phyloP scores from a whole-genome alignment of 148 eudicot species.

The Vaccinium darrowii region DNA sequence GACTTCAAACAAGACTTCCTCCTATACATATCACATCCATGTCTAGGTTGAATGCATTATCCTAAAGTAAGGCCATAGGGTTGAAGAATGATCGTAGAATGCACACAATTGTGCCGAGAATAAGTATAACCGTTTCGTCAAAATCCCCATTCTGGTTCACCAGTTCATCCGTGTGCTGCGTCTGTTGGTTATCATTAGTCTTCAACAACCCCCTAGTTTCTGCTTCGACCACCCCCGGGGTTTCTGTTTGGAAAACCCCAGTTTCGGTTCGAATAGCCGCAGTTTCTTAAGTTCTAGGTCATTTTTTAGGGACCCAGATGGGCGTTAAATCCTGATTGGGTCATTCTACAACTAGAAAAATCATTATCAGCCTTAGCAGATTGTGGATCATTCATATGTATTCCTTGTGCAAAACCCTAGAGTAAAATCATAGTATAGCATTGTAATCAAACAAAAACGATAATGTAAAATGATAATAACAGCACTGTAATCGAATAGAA shows the following conservation, averaged over 20 bases:
- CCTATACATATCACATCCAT: no score
- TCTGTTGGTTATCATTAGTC: neutral
- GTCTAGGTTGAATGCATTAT: no score
- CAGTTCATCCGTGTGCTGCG: neutral
- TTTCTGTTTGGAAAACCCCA: no score
- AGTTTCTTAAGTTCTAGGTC: neutral
- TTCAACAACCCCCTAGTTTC: neutral
- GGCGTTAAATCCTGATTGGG: neutral
- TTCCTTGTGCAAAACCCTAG: neutral
- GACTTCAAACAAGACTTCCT: no score
- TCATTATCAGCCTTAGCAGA: neutral
- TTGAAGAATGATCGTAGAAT: no score
- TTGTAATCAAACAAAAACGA: neutral
- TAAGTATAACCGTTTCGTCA: no score
- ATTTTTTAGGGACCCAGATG: neutral
- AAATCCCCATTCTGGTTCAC: neutral
- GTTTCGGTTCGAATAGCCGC: no score
- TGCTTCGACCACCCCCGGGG: neutral
- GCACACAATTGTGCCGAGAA: no score
- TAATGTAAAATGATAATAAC: no score
- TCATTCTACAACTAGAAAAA: neutral
- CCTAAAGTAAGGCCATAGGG: no score
- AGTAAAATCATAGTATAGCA: neutral
- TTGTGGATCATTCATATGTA: neutral
- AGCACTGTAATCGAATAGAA: no score